Base-by-base conservation (phyloP, 176 grass and related monocot genomes). In the Musa schizocarpa region DNA sequence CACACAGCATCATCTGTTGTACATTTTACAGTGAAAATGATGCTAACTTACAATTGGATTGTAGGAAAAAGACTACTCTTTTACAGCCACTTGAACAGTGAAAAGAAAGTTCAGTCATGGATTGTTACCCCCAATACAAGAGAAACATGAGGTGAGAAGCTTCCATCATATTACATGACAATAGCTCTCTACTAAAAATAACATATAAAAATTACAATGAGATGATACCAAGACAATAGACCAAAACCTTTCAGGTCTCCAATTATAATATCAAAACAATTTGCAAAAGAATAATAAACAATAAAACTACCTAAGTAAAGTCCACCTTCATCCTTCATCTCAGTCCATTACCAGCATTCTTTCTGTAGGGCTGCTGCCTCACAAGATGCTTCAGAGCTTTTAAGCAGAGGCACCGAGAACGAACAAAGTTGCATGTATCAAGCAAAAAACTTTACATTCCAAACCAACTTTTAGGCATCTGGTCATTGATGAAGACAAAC, bases 251-350 rank as follows among this genome's bases (percentile, higher is more conserved):
- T 70, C 17, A 50, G 25, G 10, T 49, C 68, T 50, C 29, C 25
- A 34, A 20, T 19, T 4, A 48, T 20, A 20, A 19, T 49, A 48
- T 61, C 34, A 20, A 51, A 20, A 70, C 68, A 70, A 70, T 49
- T 50, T 70, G 17, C 16, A 70, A 70, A 70, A 50, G 48, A 50
- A 52, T 50, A 50, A 52, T 50, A 52, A 70, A 50, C 48, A 70
- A 70, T 49, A 17, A 21, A 51, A 21, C 12, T 20, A 50, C 19
- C 57, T 61, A 61, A 65, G 63, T 65, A 11, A 9, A 11, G 57
- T 25, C 9, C 43, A 51, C 43, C 68, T 70, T 51, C 68, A 70
- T 70, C 13, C 68, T 51, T 68, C 16, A 70, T 70, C 34, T 69
- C 29, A 4, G 8, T 69, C 49, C 14, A 17, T 49, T 19, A 65